These are phyloP conservation scores for Nothopassalora personata DNA, from an alignment of 2,329 filamentous ascomycete species.

Conservation along the genomic window DNA sequence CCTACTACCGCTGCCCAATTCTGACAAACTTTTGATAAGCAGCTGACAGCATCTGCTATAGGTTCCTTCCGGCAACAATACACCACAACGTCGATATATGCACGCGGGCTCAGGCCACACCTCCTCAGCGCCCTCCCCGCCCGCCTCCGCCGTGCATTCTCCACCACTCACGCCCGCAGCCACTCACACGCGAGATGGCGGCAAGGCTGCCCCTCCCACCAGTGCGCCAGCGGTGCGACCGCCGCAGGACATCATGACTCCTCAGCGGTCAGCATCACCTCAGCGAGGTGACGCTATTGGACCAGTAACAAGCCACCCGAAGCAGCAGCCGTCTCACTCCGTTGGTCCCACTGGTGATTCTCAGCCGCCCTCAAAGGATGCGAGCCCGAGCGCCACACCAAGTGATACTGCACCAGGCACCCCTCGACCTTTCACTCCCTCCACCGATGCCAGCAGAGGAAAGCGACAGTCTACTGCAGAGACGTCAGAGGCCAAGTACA, in stretches of 20 bases:
- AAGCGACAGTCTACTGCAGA: slow-evolving; percentile 62
- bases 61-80: slow-evolving; percentile 45
- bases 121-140: slow-evolving; percentile 60
- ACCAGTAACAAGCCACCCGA: slow-evolving; percentile 42
- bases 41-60: slow-evolving; percentile 26
- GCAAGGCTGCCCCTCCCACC: slow-evolving; percentile 24
- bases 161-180: slow-evolving; percentile 84
- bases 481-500: slow-evolving; percentile 61
- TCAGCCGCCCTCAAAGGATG: slow-evolving; percentile 50
- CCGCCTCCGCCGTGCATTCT: slow-evolving; percentile 69
- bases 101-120: slow-evolving; percentile 42
- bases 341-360: slow-evolving; percentile 54
- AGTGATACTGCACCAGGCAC: slow-evolving; percentile 48
- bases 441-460: slow-evolving; percentile 69
- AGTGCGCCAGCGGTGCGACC: slow-evolving; percentile 32
- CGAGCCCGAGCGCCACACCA: slow-evolving; percentile 58
- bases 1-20: neutral
- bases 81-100: slow-evolving; percentile 37
- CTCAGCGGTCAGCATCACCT: slow-evolving; percentile 47
- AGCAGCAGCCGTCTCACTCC: slow-evolving; percentile 50
- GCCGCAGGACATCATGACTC: slow-evolving; percentile 56
- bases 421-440: slow-evolving; percentile 55
- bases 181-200: slow-evolving; percentile 56
- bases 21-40: slow-evolving; percentile 11
- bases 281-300: slow-evolving; percentile 27